A percentile compares a stretch with the other conserved stretches of the same genome.
phyloP scores from a whole-genome alignment of 495 filamentous ascomycete species.

The Lasiosphaeria hispida region DNA sequence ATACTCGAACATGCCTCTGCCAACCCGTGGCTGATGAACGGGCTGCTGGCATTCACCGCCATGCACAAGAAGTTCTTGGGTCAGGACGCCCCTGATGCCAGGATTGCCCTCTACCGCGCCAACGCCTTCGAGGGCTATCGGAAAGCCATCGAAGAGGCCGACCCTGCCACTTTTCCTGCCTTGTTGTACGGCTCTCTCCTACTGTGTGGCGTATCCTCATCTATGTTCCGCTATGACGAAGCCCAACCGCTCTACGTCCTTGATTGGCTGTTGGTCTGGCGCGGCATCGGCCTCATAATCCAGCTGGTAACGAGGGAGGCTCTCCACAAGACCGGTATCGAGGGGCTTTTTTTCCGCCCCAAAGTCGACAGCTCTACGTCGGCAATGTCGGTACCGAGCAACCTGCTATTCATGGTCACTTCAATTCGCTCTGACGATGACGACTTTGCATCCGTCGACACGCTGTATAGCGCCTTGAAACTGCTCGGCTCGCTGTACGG shows the following conservation, averaged over 20 bases:
- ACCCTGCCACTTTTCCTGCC: constrained; percentile 39
- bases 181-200: constrained; percentile 43
- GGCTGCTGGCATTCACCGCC: constrained; percentile 46
- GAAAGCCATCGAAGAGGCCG: constrained; percentile 38
- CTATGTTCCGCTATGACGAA: constrained; percentile 41
- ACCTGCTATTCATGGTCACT: constrained; percentile 45
- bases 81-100: constrained; percentile 12
- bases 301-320: constrained; percentile 24
- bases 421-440: constrained; percentile 32
- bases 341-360: constrained; percentile 38
- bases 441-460: constrained; percentile 28
- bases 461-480: constrained; percentile 39
- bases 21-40: constrained; percentile 50
- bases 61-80: constrained; percentile 25
- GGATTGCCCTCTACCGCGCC: constrained; percentile 37
- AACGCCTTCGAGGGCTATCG: constrained; percentile 45
- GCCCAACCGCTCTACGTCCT: constrained; percentile 37
- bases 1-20: constrained; percentile 47
- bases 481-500: constrained; percentile 45
- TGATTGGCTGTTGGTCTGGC: constrained; percentile 49
- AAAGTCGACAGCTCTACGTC: constrained; percentile 36
- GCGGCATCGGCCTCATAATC: constrained; percentile 44
- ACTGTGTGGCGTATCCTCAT: constrained; percentile 39
- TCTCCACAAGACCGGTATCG: constrained; percentile 33
- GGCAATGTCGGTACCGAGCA: constrained; percentile 33